phyloP scores from a whole-genome alignment of 345 rosid genomes.

The Boechera stricta region DNA sequence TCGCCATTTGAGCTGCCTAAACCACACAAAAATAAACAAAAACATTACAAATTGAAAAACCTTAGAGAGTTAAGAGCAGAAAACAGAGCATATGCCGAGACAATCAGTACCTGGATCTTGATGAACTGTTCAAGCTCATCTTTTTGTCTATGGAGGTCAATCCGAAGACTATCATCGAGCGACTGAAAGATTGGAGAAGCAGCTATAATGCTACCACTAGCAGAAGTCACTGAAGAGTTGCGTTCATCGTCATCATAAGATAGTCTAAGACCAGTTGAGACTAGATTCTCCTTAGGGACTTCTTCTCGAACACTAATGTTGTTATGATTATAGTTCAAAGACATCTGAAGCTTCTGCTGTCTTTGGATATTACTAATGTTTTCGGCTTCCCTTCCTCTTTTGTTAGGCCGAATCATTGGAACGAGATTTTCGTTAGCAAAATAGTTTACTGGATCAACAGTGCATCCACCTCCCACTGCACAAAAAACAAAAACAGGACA shows the following conservation, averaged over 20 bases:
- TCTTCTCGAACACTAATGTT: slow-evolving; percentile 53
- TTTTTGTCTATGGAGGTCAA: slow-evolving; percentile 63
- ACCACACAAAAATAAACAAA: slow-evolving; percentile 24
- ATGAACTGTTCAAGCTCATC: slow-evolving; percentile 64
- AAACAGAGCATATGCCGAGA: neutral
- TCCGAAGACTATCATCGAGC: slow-evolving; percentile 54
- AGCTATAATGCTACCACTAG: slow-evolving; percentile 52
- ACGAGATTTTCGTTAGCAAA: slow-evolving; percentile 49
- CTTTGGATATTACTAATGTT: slow-evolving; percentile 44
- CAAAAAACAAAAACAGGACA: neutral
- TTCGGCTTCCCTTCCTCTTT: slow-evolving; percentile 61
- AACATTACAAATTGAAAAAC: slow-evolving; percentile 22
- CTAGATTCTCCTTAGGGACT: slow-evolving; percentile 59
- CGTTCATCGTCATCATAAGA: slow-evolving; percentile 73
- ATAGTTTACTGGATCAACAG: slow-evolving; percentile 52
- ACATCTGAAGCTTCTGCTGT: slow-evolving; percentile 52
- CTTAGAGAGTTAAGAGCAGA: neutral
- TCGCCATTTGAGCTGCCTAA: slow-evolving; percentile 66
- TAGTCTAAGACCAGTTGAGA: slow-evolving; percentile 74
- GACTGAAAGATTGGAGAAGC: slow-evolving; percentile 54
- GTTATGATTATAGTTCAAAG: slow-evolving; percentile 52
- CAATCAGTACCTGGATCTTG: slow-evolving; percentile 58
- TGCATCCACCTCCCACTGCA: slow-evolving; percentile 55
- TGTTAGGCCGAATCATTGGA: slow-evolving; percentile 49
- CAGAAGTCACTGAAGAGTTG: slow-evolving; percentile 68